Evolutionary conservation across 2,329 filamentous ascomycete species (phyloP).

Genomic region (Pyricularia sp.): DNA sequence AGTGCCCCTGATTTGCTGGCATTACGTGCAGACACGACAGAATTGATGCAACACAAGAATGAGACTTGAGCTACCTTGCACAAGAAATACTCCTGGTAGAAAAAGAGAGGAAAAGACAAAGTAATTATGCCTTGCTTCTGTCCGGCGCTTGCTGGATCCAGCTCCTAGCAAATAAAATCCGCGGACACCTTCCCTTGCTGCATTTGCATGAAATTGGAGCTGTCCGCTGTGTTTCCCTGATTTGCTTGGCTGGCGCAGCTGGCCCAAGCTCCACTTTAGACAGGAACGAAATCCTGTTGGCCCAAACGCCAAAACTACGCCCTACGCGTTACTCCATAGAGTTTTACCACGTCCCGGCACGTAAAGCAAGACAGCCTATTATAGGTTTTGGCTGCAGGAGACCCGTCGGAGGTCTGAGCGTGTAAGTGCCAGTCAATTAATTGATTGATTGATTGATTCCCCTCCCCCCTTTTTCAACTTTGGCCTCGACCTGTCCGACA

Average conservation of each 20-base stretch:
- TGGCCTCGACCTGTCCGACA: neutral
- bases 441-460: neutral
- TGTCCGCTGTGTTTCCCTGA: neutral
- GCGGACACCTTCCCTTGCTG: neutral
- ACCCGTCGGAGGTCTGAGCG: constrained; percentile 12
- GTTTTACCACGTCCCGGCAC: constrained; percentile 18
- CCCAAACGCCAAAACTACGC: neutral
- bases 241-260: neutral
- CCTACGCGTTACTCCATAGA: constrained; percentile 2
- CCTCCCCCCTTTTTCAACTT: constrained; percentile 4
- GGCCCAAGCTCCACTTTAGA: neutral
- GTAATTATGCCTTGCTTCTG: neutral
- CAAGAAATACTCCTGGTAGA: neutral
- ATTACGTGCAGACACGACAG: neutral
- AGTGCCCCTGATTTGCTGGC: neutral
- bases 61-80: neutral
- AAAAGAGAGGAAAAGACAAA: neutral
- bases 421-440: constrained; percentile 11
- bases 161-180: neutral
- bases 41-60: neutral
- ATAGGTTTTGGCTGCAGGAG: constrained; percentile 5
- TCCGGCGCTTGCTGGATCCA: constrained; percentile 1
- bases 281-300: neutral
- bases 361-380: constrained; percentile 7
- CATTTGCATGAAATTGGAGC: neutral